Evolutionary conservation across 2,329 filamentous ascomycete species (phyloP).

Genomic region (Stenocarpella maydis): DNA sequence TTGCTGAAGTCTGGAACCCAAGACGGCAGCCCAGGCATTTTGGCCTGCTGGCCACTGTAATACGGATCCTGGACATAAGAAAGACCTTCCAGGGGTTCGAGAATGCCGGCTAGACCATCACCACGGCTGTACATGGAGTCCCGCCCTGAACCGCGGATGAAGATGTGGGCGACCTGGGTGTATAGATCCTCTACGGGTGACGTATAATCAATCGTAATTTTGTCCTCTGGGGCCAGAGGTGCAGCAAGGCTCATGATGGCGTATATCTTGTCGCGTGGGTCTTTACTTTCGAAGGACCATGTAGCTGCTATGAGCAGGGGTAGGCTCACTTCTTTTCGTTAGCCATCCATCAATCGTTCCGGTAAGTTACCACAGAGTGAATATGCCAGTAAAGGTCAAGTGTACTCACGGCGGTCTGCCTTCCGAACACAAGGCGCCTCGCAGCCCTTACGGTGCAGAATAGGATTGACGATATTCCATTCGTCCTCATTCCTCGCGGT

Average conservation of each 20-base stretch:
- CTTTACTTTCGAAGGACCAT: slow-evolving; percentile 30
- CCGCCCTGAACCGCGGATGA: slow-evolving; percentile 11
- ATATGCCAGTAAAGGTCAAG: neutral
- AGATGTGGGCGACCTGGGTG: slow-evolving; percentile 21
- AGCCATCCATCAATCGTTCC: neutral
- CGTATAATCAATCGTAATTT: slow-evolving; percentile 24
- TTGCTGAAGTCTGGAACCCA: slow-evolving; percentile 27
- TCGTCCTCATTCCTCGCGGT: slow-evolving; percentile 4
- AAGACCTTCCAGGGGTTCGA: slow-evolving; percentile 26
- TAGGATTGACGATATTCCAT: slow-evolving; percentile 20
- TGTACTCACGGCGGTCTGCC: neutral
- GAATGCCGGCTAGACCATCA: slow-evolving; percentile 2
- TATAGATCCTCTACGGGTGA: slow-evolving; percentile 10
- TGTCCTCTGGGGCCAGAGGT: slow-evolving; percentile 17
- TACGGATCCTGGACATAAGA: slow-evolving; percentile 26
- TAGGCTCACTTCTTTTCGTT: neutral
- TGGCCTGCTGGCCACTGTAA: slow-evolving; percentile 23
- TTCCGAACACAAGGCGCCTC: neutral
- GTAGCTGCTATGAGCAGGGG: slow-evolving; percentile 19
- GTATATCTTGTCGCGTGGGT: slow-evolving; percentile 29
- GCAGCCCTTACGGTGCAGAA: slow-evolving; percentile 5
- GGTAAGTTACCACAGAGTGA: neutral
- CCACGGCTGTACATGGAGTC: slow-evolving; percentile 5
- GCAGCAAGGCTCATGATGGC: slow-evolving; percentile 27
- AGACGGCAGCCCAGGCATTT: slow-evolving; percentile 13